Base-by-base conservation (phyloP, 1,284 basidiomycete genomes). In the Leccinum cinnamomeum region DNA sequence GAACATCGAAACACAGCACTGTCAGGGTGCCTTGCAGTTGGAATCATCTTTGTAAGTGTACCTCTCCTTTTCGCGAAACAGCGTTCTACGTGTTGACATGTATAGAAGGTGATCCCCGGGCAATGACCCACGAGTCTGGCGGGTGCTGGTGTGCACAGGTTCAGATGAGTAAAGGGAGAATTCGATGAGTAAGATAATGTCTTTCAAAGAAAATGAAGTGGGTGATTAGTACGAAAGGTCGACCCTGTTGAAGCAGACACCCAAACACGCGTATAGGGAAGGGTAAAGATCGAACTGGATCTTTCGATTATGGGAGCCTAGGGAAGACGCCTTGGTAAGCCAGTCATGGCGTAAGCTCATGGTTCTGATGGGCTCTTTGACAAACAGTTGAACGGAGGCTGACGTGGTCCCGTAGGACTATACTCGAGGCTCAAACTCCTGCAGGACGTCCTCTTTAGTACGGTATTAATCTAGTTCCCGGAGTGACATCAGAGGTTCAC, bases 1-100 rank as follows among this genome's bases (percentile, higher is more conserved):
- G 60, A 62, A 18, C 10, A 73, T 61, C 68, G 59, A 12, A 58
- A 68, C 10, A 46, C n/a, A 3, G 66, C 67, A 3, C 59, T 33
- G 30, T 33, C 30, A 53, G 37, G 55, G 59, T 44, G n/a, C n/a
- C 16, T 14, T 33, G 2, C 54, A 37, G 4, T n/a, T 78, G 10
- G 35, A 62, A 46, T 18, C 0, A 18, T 7, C 39, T 11, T 48
- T 71, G 74, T 73, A 7, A 60, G 69, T 58, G 14, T 20, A 7
- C 12, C 2, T 39, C 25, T 35, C 50, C 18, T 10, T 53, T 44
- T 55, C 3, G 20, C 60, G 50, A 16, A 60, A 30, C 14, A 50
- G 3, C 0, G 0, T 1, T 28, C 20, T 59, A 48, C 35, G 8
- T 2, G n/a, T 5, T 28, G 6, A 5, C 23, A 41, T 41, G 39